Evolutionary conservation across 2,329 filamentous ascomycete species (phyloP).

Genomic region (Ophiostoma pallidulum): DNA sequence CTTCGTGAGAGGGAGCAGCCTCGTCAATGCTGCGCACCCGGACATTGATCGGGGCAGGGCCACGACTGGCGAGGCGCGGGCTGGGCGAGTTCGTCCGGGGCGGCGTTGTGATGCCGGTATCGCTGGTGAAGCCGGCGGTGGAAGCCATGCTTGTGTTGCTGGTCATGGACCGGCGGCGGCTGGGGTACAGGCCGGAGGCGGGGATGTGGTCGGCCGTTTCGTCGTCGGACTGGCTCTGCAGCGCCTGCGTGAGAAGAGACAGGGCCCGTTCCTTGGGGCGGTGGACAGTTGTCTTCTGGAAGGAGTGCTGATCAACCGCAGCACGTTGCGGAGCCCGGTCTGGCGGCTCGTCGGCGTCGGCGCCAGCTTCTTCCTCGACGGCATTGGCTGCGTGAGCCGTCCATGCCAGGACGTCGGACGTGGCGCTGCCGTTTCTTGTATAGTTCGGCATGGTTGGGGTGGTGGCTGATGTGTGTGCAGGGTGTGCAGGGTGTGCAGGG

Average conservation of each 20-base stretch:
- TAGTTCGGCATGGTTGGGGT: conserved; percentile 22
- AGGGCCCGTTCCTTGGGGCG: conserved; percentile 51
- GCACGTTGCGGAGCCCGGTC: conserved; percentile 37
- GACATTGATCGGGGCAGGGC: conserved; percentile 22
- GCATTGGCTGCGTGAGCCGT: conserved; percentile 34
- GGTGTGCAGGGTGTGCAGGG: neutral
- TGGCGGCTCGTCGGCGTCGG: conserved; percentile 83
- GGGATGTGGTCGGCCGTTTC: conserved; percentile 32
- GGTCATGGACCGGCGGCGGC: conserved; percentile 56
- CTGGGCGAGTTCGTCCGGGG: conserved; percentile 82
- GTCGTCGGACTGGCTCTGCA: conserved; percentile 58
- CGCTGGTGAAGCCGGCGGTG: conserved; percentile 87
- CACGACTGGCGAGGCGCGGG: conserved; percentile 61
- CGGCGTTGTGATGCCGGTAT: conserved; percentile 82
- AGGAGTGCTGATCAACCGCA: conserved; percentile 26
- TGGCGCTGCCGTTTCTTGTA: conserved; percentile 27
- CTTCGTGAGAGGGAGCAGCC: neutral
- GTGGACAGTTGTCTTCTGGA: conserved; percentile 38
- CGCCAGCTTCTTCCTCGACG: conserved; percentile 49
- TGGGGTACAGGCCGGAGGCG: conserved; percentile 24
- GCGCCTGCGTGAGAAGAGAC: conserved; percentile 79
- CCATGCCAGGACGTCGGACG: conserved; percentile 37
- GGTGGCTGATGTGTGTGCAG: neutral
- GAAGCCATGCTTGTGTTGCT: conserved; percentile 75
- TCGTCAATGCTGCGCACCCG: neutral